Conservation (phyloP, 345 rosid species). For the Nephelium lappaceum region DNA sequence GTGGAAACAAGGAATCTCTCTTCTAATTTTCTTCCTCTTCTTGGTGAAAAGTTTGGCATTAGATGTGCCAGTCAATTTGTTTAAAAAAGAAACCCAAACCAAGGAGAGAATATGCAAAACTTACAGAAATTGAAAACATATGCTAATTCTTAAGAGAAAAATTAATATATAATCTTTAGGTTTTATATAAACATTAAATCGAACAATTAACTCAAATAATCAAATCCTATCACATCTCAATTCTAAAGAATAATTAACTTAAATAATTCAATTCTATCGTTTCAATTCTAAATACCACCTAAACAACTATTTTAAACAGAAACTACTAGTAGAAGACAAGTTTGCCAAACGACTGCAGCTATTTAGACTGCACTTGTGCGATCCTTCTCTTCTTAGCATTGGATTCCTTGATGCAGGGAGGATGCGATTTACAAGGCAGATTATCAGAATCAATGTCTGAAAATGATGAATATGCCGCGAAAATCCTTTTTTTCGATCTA, state of each 20-base stretch:
- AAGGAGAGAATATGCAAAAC: background rate
- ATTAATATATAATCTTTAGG: background rate
- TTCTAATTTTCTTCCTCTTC: background rate
- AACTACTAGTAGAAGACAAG: background rate
- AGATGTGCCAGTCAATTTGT: background rate
- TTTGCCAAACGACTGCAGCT: background rate
- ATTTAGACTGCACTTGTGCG: background rate
- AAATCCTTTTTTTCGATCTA: slow-evolving; percentile 33
- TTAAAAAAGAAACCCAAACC: background rate
- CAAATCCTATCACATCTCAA: no score
- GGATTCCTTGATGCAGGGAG: background rate
- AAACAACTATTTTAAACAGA: background rate
- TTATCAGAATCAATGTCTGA: slow-evolving; percentile 64
- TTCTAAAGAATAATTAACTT: background rate
- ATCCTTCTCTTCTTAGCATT: slow-evolving; percentile 10
- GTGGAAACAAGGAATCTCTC: background rate
- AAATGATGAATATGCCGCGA: slow-evolving; percentile 67
- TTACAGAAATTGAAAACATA: background rate
- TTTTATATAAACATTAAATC: background rate
- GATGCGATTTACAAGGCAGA: slow-evolving; percentile 9
- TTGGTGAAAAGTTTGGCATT: background rate
- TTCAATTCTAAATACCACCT: background rate
- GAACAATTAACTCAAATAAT: background rate
- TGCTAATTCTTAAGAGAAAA: background rate
- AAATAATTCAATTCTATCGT: background rate